phyloP scores from a whole-genome alignment of 345 rosid genomes.

The Salix exigua region DNA sequence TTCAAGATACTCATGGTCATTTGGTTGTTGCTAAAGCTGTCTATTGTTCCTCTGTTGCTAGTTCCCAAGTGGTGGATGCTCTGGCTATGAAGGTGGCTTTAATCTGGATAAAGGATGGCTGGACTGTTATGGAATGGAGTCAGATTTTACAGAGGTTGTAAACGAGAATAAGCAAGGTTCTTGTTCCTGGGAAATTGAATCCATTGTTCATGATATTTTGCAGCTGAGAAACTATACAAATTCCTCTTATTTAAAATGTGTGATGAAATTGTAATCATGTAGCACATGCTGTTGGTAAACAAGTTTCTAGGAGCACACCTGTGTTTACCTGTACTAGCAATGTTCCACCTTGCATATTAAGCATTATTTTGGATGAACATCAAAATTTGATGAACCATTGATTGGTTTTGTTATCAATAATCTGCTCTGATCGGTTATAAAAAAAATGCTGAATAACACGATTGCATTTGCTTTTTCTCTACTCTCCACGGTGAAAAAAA shows the following conservation, averaged over 20 bases:
- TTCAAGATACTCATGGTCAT: background rate
- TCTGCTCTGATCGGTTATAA: background rate
- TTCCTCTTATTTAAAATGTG: background rate
- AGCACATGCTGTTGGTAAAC: background rate
- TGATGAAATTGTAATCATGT: background rate
- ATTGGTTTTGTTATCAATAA: background rate
- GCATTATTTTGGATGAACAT: background rate
- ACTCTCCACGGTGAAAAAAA: background rate
- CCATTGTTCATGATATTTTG: background rate
- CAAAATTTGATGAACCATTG: background rate
- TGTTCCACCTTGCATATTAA: background rate
- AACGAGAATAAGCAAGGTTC: background rate
- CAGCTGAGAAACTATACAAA: background rate
- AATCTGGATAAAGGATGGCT: background rate
- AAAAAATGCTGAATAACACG: background rate
- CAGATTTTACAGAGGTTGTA: background rate
- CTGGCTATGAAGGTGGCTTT: background rate
- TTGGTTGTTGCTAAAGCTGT: background rate
- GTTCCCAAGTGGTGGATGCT: background rate
- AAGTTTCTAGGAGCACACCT: background rate
- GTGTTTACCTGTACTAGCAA: background rate
- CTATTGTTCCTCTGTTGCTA: background rate
- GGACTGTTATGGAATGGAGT: background rate
- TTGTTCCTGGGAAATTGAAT: background rate
- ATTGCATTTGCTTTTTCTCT: background rate